Percentiles rank a stretch among this genome's conserved stretches.
phyloP scores from a whole-genome alignment of 495 filamentous ascomycete genomes.

The Aspergillus kassunensis region DNA sequence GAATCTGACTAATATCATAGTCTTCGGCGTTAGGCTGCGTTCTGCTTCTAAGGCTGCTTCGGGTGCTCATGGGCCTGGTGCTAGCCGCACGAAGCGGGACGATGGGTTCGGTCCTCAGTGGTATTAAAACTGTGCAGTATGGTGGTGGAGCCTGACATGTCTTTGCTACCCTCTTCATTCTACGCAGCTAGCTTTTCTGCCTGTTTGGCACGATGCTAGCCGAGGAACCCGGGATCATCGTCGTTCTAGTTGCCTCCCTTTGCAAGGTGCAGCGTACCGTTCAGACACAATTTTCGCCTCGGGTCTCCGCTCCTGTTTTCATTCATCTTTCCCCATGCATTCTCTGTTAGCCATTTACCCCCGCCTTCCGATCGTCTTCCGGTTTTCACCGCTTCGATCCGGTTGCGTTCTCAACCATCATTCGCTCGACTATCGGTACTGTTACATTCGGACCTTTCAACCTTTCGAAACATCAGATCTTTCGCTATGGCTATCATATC shows the following conservation, averaged over 20 bases:
- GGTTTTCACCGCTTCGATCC: slow-evolving; percentile 37
- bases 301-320: slow-evolving; percentile 34
- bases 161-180: slow-evolving; percentile 12
- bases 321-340: slow-evolving; percentile 27
- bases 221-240: slow-evolving; percentile 33
- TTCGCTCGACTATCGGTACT: slow-evolving; percentile 13
- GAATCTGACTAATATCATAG: slow-evolving; percentile 82
- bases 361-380: slow-evolving; percentile 37
- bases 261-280: slow-evolving; percentile 36
- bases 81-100: slow-evolving; percentile 74
- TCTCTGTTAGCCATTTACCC: slow-evolving; percentile 35
- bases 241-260: slow-evolving; percentile 24
- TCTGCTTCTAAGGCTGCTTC: slow-evolving; percentile 84
- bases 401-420: slow-evolving; percentile 19
- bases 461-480: slow-evolving; percentile 4
- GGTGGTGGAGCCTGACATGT: slow-evolving; percentile 28
- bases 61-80: slow-evolving; percentile 59
- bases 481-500: neutral
- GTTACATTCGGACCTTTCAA: slow-evolving; percentile 9
- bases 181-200: slow-evolving; percentile 27
- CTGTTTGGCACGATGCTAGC: slow-evolving; percentile 28
- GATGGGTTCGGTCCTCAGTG: slow-evolving; percentile 57
- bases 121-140: slow-evolving; percentile 51
- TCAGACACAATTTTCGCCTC: slow-evolving; percentile 39
- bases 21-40: slow-evolving; percentile 90